Base-by-base conservation (phyloP, 192 early-diverging fungal genomes). In the Obelidium mucronatum region DNA sequence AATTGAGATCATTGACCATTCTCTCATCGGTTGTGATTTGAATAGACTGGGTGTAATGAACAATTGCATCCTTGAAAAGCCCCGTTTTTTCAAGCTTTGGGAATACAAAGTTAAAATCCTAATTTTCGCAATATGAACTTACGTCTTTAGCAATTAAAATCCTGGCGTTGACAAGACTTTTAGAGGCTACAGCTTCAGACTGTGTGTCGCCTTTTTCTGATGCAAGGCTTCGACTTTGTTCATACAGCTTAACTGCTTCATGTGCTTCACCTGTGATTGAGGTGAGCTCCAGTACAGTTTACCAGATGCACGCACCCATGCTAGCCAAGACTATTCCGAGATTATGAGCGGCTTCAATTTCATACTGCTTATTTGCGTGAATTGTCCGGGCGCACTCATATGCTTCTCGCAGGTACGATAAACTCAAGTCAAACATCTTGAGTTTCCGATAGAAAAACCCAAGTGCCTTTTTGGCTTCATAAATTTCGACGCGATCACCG, bases 301-400 rank as follows among this genome's bases (percentile, higher is more conserved):
- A 39, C 15, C 13, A 33, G 30, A 63, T 1, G 13, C 11, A 64
- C 60, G 28, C 24, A 69, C 76, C 80, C 54, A 75, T 70, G 30
- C 48, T 71, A 13, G 48, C 78, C 19, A 84, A 53, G 5, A 67
- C 82, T 35, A 35, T 11, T 5, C 80, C 85, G 2, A 84, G 37
- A 61, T 81, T 82, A 15, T 79, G 52, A 3, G 79, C 69, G 17
- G 82, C 80, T 58, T 87, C 82, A 48, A 87, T 67, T 70, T 87
- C 82, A 28, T 65, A 51, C 13, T 34, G 24, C 24, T 70, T 61
- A 13, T 80, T 78, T 26, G 65, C 78, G n/a, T 64, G 40, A 13
- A 83, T 76, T 17, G 40, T 31, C 40, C 67, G 35, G 26, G 82
- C 80, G 4, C 26, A 33, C 3, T 80, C 76, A n/a, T 82, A 72